Base-by-base conservation (phyloP, 805 yeast genomes). In the Starmerella scarabaei region DNA sequence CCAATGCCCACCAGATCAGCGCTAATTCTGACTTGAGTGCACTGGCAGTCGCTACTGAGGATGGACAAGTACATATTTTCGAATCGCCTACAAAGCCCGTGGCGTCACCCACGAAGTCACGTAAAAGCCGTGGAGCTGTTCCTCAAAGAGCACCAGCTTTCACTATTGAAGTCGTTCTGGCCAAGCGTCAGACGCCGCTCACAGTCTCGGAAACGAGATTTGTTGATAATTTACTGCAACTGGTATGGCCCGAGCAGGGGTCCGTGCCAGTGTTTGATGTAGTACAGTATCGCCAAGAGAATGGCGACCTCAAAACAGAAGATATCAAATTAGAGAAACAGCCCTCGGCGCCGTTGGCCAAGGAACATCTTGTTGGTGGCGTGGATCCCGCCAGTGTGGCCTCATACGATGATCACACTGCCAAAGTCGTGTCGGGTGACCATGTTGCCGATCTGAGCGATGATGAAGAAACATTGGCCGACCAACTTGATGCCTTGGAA, bases 61-160 rank as follows among this genome's bases (percentile, higher is more conserved):
- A 72, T 43, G 94, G 95, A 5, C 53, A 59, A 11, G 64, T 81
- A 6, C 94, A 85, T 56, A 53, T 82, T 1, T 86, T 84, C 61
- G 65, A 66, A 38, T 4, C 16, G 6, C 45, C 48, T 14, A 35
- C 37, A 4, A 19, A 46, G 20, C 38, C 38, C 1, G 9, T 9
- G 7, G 21, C 19, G 6, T 7, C 20, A 7, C 7, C 42, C 5
- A 38, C 36, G 18, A 35, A 42, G 6, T 40, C 47, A 8, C 31
- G 42, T 50, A 37, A 36, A 31, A 27, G 28, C 12, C 36, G 24
- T 15, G 23, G 29, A n/a, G 36, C 42, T 8, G 43, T 30, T 2
- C 23, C 38, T 2, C 49, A 37, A 11, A 9, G 36, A 0, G 18
- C 36, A 9, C 50, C 50, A 15, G 8, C n/a, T 14, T 42, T 48